Evolutionary conservation across 2,329 filamentous ascomycete genomes (phyloP).

Genomic region (Cordyceps pruinosa): DNA sequence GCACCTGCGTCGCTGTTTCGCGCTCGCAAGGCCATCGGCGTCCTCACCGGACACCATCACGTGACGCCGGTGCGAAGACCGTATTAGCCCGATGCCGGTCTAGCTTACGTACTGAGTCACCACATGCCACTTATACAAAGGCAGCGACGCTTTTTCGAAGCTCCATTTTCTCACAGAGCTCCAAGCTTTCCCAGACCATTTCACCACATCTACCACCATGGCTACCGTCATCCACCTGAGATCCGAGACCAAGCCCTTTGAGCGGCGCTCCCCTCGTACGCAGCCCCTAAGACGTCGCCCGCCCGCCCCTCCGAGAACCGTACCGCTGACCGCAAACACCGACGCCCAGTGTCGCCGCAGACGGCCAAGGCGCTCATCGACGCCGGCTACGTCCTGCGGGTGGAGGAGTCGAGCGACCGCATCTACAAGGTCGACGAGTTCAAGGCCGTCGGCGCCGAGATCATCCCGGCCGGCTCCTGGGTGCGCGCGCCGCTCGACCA

Average conservation of each 20-base stretch:
- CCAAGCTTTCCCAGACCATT: neutral
- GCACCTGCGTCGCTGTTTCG: no score
- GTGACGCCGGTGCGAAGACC: slow-evolving; percentile 1
- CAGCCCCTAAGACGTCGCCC: neutral
- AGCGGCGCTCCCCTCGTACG: slow-evolving; percentile 14
- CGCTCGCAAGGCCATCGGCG: neutral
- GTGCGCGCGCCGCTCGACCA: slow-evolving; percentile 58
- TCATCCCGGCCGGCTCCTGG: slow-evolving; percentile 64
- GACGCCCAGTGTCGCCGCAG: slow-evolving; percentile 17
- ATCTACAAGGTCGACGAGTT: slow-evolving; percentile 59
- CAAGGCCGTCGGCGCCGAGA: slow-evolving; percentile 52
- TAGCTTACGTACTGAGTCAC: neutral
- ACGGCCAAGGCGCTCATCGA: slow-evolving; percentile 45
- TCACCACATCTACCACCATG: slow-evolving; percentile 9
- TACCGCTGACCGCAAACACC: neutral
- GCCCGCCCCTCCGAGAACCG: neutral
- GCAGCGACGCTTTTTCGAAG: neutral
- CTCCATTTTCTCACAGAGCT: neutral
- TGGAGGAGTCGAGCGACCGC: slow-evolving; percentile 57
- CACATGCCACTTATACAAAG: neutral
- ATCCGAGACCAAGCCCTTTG: slow-evolving; percentile 15
- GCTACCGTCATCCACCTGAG: slow-evolving; percentile 12
- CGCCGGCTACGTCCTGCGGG: slow-evolving; percentile 59
- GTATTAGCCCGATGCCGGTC: neutral
- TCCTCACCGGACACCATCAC: neutral